Evolutionary conservation across 208 protist species (phyloP).

Genomic region (Leishmania mexicana): DNA sequence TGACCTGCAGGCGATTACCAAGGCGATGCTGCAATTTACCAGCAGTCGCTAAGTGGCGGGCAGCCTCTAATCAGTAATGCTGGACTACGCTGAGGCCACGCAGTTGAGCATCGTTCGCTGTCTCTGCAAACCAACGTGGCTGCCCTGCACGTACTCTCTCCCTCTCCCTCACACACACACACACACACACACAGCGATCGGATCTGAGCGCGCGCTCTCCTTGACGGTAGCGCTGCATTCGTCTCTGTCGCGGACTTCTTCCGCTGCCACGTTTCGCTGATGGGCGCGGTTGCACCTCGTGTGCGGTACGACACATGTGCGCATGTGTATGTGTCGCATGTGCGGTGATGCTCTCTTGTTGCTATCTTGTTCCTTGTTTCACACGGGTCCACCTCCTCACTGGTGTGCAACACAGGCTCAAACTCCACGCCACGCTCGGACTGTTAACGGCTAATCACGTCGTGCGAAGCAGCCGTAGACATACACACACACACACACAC

Average conservation of each 20-base stretch:
- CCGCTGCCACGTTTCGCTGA: too few species aligned
- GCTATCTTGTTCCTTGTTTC: not conserved
- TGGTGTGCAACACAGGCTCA: not conserved
- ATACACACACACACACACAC: not conserved
- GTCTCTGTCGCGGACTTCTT: not conserved
- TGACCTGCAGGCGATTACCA: slow-evolving; percentile 55
- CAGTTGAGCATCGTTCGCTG: too few species aligned
- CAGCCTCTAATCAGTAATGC: not conserved
- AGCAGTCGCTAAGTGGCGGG: not conserved
- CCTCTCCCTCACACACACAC: too few species aligned
- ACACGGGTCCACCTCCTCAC: not conserved
- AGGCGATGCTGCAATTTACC: slow-evolving; percentile 49
- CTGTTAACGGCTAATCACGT: not conserved
- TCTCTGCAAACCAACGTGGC: not conserved
- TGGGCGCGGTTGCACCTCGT: not conserved
- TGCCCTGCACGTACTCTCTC: not conserved
- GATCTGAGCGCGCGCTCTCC: not conserved
- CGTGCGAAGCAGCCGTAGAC: not conserved
- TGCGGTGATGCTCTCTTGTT: not conserved
- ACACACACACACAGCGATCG: not conserved
- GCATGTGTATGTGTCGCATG: not conserved
- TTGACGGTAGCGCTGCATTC: too few species aligned
- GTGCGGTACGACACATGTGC: not conserved
- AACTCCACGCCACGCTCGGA: not conserved
- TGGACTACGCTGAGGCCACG: not conserved